Evolutionary conservation across 495 filamentous ascomycete genomes (phyloP).

Genomic region (Hypomontagnella monticulosa): DNA sequence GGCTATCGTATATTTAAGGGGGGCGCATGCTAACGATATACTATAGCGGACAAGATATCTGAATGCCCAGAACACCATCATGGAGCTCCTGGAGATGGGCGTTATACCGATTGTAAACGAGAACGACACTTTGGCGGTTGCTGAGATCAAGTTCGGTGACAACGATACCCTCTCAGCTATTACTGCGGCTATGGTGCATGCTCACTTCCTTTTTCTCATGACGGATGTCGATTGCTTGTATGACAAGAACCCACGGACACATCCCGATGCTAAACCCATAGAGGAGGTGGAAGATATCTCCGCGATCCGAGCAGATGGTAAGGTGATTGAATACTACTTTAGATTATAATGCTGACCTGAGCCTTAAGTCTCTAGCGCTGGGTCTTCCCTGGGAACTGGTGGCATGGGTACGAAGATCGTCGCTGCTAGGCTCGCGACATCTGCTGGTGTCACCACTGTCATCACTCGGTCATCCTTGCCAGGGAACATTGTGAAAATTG

Average conservation of each 20-base stretch:
- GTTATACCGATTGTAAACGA: slow-evolving; percentile 99
- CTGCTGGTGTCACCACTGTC: slow-evolving; percentile 93
- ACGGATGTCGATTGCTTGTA: slow-evolving; percentile 98
- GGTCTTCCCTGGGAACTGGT: slow-evolving; percentile 90
- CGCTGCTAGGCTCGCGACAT: slow-evolving; percentile 90
- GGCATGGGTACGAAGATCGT: slow-evolving; percentile 99
- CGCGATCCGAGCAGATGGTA: slow-evolving; percentile 83
- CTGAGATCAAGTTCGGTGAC: slow-evolving; percentile 99
- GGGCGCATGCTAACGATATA: slow-evolving; percentile 2
- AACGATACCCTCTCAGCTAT: slow-evolving; percentile 98
- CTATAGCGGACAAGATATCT: slow-evolving; percentile 86
- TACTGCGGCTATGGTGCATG: slow-evolving; percentile 96
- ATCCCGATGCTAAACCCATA: slow-evolving; percentile 87
- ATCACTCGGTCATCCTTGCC: slow-evolving; percentile 93
- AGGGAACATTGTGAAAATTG: slow-evolving; percentile 89
- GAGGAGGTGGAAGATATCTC: slow-evolving; percentile 92
- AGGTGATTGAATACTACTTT: neutral
- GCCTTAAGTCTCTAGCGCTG: slow-evolving; percentile 79
- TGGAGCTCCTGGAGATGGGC: slow-evolving; percentile 90
- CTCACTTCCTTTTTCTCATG: slow-evolving; percentile 97
- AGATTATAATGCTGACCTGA: slow-evolving; percentile 1
- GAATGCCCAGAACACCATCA: slow-evolving; percentile 94
- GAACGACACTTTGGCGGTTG: slow-evolving; percentile 95
- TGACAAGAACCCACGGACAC: slow-evolving; percentile 87
- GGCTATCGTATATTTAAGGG: neutral